Evolutionary conservation across 1,139 yeast genomes (phyloP).

Genomic region (Debaryomyces subglobosus): DNA sequence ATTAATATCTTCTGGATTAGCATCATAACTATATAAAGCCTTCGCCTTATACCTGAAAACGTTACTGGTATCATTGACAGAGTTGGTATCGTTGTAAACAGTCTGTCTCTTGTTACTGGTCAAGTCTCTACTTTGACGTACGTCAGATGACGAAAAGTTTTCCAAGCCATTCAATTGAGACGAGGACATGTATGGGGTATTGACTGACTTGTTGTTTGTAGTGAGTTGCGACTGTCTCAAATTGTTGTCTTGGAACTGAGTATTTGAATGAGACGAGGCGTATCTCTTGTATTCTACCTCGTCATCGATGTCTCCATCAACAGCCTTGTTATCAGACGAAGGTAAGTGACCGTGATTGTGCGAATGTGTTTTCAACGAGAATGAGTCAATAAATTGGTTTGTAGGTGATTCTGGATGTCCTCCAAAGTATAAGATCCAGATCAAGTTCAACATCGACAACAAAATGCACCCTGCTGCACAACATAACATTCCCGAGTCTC

Average conservation of each 20-base stretch:
- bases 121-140: conserved; percentile 37
- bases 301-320: conserved; percentile 27
- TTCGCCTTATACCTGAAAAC: conserved; percentile 79
- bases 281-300: conserved; percentile 33
- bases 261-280: conserved; percentile 22
- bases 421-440: conserved; percentile 88
- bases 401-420: conserved; percentile 79
- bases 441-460: conserved; percentile 73
- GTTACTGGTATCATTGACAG: conserved; percentile 31
- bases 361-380: conserved; percentile 38
- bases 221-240: conserved; percentile 44
- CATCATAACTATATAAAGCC: conserved; percentile 85
- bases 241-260: conserved; percentile 38
- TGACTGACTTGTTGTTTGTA: conserved; percentile 27
- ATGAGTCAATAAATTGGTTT: conserved; percentile 83
- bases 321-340: conserved; percentile 29
- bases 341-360: conserved; percentile 34
- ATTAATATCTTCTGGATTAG: conserved; percentile 93
- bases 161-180: conserved; percentile 63
- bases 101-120: conserved; percentile 38
- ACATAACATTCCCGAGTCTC: conserved; percentile 68
- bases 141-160: conserved; percentile 50
- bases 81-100: conserved; percentile 24
- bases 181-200: conserved; percentile 53
- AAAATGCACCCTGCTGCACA: conserved; percentile 93